Evolutionary conservation across 192 early-diverging fungal genomes (phyloP).

Genomic region (Globomyces pollinis-pini): DNA sequence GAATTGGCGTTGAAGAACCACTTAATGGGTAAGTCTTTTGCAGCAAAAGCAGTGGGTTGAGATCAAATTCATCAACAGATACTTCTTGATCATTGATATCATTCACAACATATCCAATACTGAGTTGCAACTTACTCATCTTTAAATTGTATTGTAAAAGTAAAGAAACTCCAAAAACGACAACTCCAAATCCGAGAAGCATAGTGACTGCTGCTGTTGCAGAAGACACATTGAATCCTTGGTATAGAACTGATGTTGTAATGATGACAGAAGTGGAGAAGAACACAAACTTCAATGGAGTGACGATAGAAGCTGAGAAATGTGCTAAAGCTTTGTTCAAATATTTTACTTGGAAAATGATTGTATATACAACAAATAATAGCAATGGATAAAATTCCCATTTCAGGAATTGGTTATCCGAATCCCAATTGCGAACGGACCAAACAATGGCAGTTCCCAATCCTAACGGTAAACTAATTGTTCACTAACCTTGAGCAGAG

Average conservation of each 20-base stretch:
- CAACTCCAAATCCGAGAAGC: slow-evolving; percentile 56
- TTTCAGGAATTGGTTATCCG: slow-evolving; percentile 52
- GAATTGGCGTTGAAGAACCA: too few species aligned
- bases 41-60: slow-evolving; percentile 6
- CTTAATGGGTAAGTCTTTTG: neutral
- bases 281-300: slow-evolving; percentile 65
- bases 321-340: slow-evolving; percentile 44
- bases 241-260: slow-evolving; percentile 53
- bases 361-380: slow-evolving; percentile 12
- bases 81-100: slow-evolving; percentile 13
- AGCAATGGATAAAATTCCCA: slow-evolving; percentile 19
- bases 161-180: slow-evolving; percentile 50
- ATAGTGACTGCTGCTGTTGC: slow-evolving; percentile 28
- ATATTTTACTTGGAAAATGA: slow-evolving; percentile 13
- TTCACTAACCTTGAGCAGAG: slow-evolving; percentile 8
- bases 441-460: slow-evolving; percentile 14
- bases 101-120: neutral
- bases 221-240: slow-evolving; percentile 48
- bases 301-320: slow-evolving; percentile 61
- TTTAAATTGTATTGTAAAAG: slow-evolving; percentile 41
- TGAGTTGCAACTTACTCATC: slow-evolving; percentile 32
- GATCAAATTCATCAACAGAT: neutral
- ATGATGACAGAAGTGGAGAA: slow-evolving; percentile 58
- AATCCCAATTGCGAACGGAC: slow-evolving; percentile 28
- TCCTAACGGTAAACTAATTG: neutral